Conservation (phyloP, 2,329 filamentous ascomycete species). For the Ophiostoma ulmi region DNA sequence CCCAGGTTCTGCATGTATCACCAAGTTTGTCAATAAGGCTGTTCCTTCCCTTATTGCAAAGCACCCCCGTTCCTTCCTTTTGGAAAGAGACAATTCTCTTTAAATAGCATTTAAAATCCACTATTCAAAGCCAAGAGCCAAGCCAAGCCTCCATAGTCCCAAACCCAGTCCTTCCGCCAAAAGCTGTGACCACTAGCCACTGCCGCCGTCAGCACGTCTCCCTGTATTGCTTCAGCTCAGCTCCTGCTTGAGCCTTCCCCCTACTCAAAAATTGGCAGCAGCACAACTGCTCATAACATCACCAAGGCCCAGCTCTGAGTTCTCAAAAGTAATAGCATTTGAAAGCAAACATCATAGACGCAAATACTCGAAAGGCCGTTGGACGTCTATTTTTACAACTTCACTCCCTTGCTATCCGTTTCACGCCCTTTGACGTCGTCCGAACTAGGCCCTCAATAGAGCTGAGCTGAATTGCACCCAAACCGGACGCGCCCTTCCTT, state of each 20-base stretch:
- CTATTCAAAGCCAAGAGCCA: conserved; percentile 7
- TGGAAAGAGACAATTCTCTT: neutral
- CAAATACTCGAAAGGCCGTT: neutral
- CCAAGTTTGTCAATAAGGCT: neutral
- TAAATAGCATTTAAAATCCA: neutral
- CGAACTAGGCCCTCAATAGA: conserved; percentile 9
- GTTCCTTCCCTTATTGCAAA: neutral
- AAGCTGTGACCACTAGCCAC: neutral
- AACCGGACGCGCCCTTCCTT: conserved; percentile 9
- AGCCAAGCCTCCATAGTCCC: neutral
- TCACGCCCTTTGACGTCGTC: conserved; percentile 7
- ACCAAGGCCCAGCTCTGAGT: neutral
- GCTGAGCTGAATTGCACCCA: neutral
- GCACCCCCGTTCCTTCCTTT: neutral
- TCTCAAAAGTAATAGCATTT: neutral
- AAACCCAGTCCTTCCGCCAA: neutral
- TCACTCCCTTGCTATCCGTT: neutral
- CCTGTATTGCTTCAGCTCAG: conserved; percentile 12
- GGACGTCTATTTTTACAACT: neutral
- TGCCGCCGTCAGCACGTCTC: conserved; percentile 2
- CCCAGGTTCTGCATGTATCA: neutral
- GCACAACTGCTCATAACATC: neutral
- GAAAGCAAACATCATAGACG: neutral
- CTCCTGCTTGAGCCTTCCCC: conserved; percentile 18
- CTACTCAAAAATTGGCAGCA: conserved; percentile 14